These are phyloP conservation scores for Candida pseudoviswanathii DNA, from an alignment of 1,139 yeast genomes.

Conservation along the genomic window DNA sequence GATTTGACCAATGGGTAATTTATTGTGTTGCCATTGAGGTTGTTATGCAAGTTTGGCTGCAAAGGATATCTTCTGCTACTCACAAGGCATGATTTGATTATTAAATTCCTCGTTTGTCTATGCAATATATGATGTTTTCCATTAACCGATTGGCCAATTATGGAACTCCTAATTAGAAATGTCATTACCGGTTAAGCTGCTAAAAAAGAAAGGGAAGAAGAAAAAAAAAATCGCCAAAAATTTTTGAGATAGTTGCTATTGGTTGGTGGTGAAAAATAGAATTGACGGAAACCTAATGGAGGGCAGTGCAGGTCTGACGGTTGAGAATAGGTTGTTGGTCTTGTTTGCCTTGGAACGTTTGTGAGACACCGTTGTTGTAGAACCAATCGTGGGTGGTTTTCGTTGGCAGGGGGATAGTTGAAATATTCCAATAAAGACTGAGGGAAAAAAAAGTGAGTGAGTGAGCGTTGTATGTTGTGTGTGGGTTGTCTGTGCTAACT, in stretches of 20 bases:
- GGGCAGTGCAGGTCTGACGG: too few species aligned
- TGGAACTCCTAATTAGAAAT: conserved; percentile 7
- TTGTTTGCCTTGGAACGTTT: background rate
- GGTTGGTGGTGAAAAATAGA: too few species aligned
- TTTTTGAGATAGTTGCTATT: background rate
- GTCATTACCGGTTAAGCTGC: conserved; percentile 6
- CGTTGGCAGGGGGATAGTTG: background rate
- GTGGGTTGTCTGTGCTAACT: too few species aligned
- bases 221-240: background rate
- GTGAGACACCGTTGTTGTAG: background rate
- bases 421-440: background rate
- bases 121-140: conserved; percentile 5
- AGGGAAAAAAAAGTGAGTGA: background rate
- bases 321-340: too few species aligned
- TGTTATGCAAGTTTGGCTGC: conserved; percentile 20
- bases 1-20: conserved; percentile 18
- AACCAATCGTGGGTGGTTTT: too few species aligned
- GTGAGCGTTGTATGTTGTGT: background rate
- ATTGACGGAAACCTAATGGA: too few species aligned
- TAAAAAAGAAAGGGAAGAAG: background rate
- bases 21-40: conserved; percentile 16
- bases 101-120: conserved; percentile 11
- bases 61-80: conserved; percentile 20
- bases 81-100: conserved; percentile 8
- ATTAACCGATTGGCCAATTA: conserved; percentile 10